Base-by-base conservation (phyloP, 495 filamentous ascomycete genomes). In the Penicillium ochrochloron region DNA sequence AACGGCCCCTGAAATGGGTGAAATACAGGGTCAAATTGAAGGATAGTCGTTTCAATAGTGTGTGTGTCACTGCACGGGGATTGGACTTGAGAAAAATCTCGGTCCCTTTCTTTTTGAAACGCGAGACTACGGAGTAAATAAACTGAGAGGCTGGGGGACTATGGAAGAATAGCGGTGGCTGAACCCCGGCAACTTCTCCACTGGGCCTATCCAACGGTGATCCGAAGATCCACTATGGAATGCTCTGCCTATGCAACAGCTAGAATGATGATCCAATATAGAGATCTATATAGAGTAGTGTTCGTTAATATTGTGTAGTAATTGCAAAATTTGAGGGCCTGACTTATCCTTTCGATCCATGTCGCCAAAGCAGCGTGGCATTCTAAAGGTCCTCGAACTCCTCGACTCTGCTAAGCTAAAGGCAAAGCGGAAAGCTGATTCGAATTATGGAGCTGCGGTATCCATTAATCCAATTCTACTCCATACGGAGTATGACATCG, bases 121-220 rank as follows among this genome's bases (percentile, higher is more conserved):
- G 27, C 23, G 23, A 12, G 10, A 33, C 46, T 42, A 8, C 21
- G 31, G 54, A 52, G 35, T 58, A 65, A 63, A 66, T 62, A 69
- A 71, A 67, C 31, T 9, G 55, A 63, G 69, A 71, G 71, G 71
- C 71, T 73, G 71, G 71, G 61, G 29, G 53, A 62, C 33, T 60
- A 66, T 48, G 54, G 66, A 71, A 27, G 66, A 73, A 71, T 71
- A 66, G 66, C 60, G 69, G 71, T 73, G 71, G 71, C 71, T 71
- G 69, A 63, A 63, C 21, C n/a, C 33, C 14, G 57, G 57, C 27
- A 52, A 21, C 48, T 52, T 29, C 48, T 31, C 48, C 48, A 29
- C 48, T 51, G 42, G n/a, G n/a, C 5, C 42, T 21, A 11, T 39
- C 46, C 56, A 51, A 55, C 31, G 31, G 31, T 33, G 8, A 33